Base-by-base conservation (phyloP, 129 eudicot species). In the Calendula officinalis region DNA sequence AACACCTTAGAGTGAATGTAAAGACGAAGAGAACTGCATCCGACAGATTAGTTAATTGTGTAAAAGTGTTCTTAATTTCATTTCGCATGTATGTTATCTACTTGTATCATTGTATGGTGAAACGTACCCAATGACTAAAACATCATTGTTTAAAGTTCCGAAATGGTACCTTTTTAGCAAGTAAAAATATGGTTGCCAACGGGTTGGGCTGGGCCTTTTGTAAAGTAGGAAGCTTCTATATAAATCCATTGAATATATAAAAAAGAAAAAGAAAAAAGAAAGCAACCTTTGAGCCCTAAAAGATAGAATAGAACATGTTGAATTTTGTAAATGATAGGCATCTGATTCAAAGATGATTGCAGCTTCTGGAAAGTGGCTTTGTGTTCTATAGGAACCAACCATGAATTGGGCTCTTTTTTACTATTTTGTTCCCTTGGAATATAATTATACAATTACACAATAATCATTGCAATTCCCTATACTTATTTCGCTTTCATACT, bases 261-360 rank as follows among this genome's bases (percentile, higher is more conserved):
- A 57, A 70, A 60, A 51, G 61, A 22, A 38, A 38, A 22, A 22
- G 30, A 22, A 22, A 22, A 22, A 22, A 22, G 39, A 48, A 70
- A 70, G 40, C 68, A 60, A 60, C 56, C 56, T 44, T 43, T 68
- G 74, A 62, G 48, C 8, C 40, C 41, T 70, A 55, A 63, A 63
- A 56, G 78, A 47, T 57, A 5, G 51, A 53, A 72, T 42, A 50
- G 40, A 45, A 36, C 27, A 65, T 46, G 78, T 44, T 54, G 55
- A 45, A 62, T 39, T 61, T 8, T 61, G 34, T 27, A 14, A 39
- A 38, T 71, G 46, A 43, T 73, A 56, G 72, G 78, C 73, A 74
- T 74, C 78, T 56, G 78, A 74, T 74, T 74, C 78, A 66, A 74
- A 74, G 73, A 65, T 56, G 73, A 73, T 73, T 62, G 56, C 40